Conservation (phyloP, 2,329 filamentous ascomycete species). For the Hypoxylon sp. region DNA sequence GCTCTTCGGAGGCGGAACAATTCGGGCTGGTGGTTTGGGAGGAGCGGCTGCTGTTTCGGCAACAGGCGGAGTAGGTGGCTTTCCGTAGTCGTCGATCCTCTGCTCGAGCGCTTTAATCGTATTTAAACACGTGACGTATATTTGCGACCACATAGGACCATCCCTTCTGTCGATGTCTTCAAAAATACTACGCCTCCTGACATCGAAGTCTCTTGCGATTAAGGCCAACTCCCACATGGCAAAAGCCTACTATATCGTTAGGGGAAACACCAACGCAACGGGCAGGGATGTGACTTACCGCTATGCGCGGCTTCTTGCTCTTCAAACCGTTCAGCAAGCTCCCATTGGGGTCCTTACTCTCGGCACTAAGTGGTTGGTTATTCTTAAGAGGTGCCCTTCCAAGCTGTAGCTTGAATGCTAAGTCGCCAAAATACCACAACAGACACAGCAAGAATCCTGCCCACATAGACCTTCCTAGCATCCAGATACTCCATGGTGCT, state of each 20-base stretch:
- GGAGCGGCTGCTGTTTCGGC: slow-evolving; percentile 40
- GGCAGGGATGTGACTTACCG: slow-evolving; percentile 62
- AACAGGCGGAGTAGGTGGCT: slow-evolving; percentile 56
- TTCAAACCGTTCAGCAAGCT: slow-evolving; percentile 87
- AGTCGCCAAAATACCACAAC: slow-evolving; percentile 83
- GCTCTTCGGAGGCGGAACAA: slow-evolving; percentile 58
- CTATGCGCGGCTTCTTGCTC: slow-evolving; percentile 82
- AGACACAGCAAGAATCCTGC: slow-evolving; percentile 77
- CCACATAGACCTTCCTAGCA: slow-evolving; percentile 68
- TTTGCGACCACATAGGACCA: slow-evolving; percentile 84
- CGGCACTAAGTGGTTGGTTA: slow-evolving; percentile 83
- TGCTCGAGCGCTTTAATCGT: slow-evolving; percentile 75
- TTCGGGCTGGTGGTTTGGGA: slow-evolving; percentile 53
- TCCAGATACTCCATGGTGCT: slow-evolving; percentile 69
- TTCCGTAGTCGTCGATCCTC: slow-evolving; percentile 74
- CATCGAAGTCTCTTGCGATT: slow-evolving; percentile 80
- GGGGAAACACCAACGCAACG: background rate
- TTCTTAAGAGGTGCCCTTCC: slow-evolving; percentile 86
- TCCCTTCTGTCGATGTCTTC: slow-evolving; percentile 87
- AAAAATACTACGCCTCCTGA: slow-evolving; percentile 85
- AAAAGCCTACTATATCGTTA: slow-evolving; percentile 72
- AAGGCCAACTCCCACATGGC: slow-evolving; percentile 91
- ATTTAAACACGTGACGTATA: slow-evolving; percentile 76
- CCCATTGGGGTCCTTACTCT: slow-evolving; percentile 92
- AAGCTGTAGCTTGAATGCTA: slow-evolving; percentile 84